Conservation (phyloP, 169 alveolate genomes). For the Plasmodium chabaudi region DNA sequence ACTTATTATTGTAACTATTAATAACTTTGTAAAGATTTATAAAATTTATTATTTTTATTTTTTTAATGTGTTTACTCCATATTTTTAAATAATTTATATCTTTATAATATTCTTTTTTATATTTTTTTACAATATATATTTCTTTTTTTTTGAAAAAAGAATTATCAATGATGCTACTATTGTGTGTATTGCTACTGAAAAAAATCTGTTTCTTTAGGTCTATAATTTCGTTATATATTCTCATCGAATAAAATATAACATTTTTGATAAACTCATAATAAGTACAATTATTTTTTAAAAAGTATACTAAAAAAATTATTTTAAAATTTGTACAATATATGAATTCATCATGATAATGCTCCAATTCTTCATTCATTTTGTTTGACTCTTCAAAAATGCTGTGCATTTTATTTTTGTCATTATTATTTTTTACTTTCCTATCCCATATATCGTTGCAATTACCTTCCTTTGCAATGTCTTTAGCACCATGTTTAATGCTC, state of each 20-base stretch:
- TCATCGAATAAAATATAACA: conserved; percentile 15
- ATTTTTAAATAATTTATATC: neutral
- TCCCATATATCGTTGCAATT: no score
- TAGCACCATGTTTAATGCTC: neutral
- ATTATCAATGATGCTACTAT: neutral
- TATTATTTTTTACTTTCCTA: no score
- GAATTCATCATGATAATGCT: conserved; percentile 21
- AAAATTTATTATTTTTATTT: neutral
- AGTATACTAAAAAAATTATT: conserved; percentile 32
- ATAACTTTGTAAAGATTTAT: neutral
- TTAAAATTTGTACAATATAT: conserved; percentile 25
- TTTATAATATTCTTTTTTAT: neutral
- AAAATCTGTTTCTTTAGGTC: neutral
- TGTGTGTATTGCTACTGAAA: no score
- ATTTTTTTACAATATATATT: conserved; percentile 13
- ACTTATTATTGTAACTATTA: neutral
- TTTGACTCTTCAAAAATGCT: neutral
- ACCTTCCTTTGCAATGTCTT: neutral
- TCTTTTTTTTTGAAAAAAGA: conserved; percentile 18
- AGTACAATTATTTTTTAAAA: conserved; percentile 12
- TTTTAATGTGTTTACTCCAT: neutral
- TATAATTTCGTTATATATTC: conserved; percentile 20
- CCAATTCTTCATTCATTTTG: neutral
- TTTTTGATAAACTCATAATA: conserved; percentile 12
- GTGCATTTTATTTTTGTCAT: neutral